Base-by-base conservation (phyloP, 495 filamentous ascomycete species). In the Aspergillus funiculosus region DNA sequence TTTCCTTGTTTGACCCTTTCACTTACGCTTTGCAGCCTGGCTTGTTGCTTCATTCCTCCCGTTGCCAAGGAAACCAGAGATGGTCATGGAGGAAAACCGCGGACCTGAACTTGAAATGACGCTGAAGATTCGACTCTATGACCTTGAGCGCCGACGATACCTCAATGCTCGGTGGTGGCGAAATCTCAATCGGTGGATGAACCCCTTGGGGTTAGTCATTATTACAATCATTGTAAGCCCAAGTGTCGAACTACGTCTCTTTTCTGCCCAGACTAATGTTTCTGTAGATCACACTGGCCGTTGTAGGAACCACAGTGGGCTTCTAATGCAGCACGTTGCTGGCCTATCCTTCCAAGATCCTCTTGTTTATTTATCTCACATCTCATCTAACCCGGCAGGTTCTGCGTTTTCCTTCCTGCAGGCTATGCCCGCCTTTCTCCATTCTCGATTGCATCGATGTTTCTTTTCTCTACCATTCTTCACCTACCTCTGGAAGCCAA, bases 101-200 rank as follows among this genome's bases (percentile, higher is more conserved):
- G 56, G 53, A 38, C 35, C 61, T 40, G 58, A 66, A 29, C 57
- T 75, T 9, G 73, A 73, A 43, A 53, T 57, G 13, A 69, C 75
- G 17, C 68, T 72, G 43, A 72, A 71, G 28, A 64, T 66, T 52
- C 70, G 59, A 49, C 57, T 71, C 35, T 57, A 54, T 32, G 54
- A 57, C 20, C 54, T 79, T 17, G 81, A 87, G 51, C 78, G 81
- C 37, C 71, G 72, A 28, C 74, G 77, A 38, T 87, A 86, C 59
- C 75, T 86, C 54, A 95, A 88, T 59, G 88, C 88, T 9, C 75
- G 78, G 27, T 96, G 91, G 89, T 97, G 92, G 92, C 77, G 92
- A 47, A 85, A 79, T 47, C 72, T 96, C 34, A 98, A 98, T 63
- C 82, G 89, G 30, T 76, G 82, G 56, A 90, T 98, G 87, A 80